Conservation (phyloP, 257 asterid genomes). For the Solanum habrochaites region DNA sequence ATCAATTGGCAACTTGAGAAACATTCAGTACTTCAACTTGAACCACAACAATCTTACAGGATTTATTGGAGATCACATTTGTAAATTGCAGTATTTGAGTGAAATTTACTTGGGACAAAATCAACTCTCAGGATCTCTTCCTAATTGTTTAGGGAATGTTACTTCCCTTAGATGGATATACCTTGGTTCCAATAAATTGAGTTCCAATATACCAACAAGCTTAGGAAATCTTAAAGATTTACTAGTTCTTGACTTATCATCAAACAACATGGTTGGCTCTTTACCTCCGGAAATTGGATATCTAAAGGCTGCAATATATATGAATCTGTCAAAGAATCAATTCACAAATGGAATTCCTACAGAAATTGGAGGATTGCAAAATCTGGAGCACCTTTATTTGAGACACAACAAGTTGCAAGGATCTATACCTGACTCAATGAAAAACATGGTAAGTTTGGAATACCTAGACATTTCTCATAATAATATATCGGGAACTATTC, state of each 20-base stretch:
- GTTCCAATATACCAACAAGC: neutral
- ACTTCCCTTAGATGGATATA: neutral
- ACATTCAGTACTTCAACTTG: neutral
- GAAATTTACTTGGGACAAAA: accelerated
- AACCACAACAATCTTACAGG: neutral
- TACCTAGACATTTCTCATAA: neutral
- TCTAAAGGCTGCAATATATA: neutral
- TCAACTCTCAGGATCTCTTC: neutral
- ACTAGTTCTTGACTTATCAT: neutral
- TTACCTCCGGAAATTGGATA: neutral
- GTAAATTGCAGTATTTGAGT: neutral
- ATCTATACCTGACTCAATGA: neutral
- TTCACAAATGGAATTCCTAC: neutral
- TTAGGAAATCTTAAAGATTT: neutral
- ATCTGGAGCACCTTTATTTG: accelerated
- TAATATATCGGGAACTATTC: neutral
- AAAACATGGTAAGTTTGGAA: neutral
- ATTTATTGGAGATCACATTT: neutral
- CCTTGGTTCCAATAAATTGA: neutral
- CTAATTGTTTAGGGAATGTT: neutral
- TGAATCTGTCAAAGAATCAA: neutral
- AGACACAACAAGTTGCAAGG: neutral
- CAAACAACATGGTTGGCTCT: neutral
- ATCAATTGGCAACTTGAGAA: too few species aligned
- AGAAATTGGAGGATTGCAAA: neutral